A percentile compares a stretch with the other conserved stretches of the same genome.
Evolutionary conservation across 768 basidiomycete species (phyloP).

Genomic region (Ramaria sp.): DNA sequence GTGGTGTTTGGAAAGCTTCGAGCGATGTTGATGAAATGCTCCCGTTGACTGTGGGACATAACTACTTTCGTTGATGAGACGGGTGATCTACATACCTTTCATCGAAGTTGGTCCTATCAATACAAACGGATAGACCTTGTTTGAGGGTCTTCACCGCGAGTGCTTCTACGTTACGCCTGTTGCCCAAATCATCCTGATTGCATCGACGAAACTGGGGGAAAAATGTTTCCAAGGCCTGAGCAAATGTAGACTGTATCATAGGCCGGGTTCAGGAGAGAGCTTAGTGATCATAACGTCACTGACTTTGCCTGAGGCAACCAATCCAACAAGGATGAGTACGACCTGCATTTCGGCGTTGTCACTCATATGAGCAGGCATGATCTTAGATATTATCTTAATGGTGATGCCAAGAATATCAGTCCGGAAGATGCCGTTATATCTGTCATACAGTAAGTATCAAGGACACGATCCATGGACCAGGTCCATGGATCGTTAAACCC

Average conservation of each 20-base stretch:
- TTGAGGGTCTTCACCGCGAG: constrained; percentile 41
- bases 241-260: constrained; percentile 56
- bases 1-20: constrained; percentile 49
- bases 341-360: constrained; percentile 25
- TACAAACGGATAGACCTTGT: constrained; percentile 60
- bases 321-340: constrained; percentile 62
- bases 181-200: constrained; percentile 74
- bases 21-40: constrained; percentile 67
- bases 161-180: constrained; percentile 52
- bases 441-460: too few species aligned
- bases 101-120: constrained; percentile 74
- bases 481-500: too few species aligned
- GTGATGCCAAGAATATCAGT: too few species aligned
- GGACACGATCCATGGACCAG: too few species aligned
- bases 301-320: constrained; percentile 69
- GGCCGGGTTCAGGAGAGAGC: constrained; percentile 2
- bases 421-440: too few species aligned
- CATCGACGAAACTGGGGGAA: constrained; percentile 58
- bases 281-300: constrained; percentile 7
- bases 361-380: background rate
- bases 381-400: too few species aligned
- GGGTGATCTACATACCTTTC: constrained; percentile 31
- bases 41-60: constrained; percentile 42
- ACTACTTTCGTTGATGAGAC: background rate
- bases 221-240: constrained; percentile 51